Evolutionary conservation across 306 rosid species (phyloP).

Genomic region (Ormosia emarginata): DNA sequence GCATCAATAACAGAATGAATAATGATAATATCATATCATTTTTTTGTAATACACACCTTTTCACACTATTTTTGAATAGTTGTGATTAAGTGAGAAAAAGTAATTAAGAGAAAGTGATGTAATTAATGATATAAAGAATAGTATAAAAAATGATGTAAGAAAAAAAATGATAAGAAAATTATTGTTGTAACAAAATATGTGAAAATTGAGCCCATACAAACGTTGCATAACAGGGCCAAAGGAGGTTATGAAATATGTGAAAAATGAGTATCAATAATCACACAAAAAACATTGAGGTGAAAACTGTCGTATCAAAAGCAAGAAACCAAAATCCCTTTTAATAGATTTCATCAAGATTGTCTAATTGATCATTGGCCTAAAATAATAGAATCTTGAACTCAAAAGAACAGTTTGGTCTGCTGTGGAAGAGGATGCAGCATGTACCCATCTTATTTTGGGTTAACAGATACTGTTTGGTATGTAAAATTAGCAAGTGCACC

Average conservation of each 20-base stretch:
- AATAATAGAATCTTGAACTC: not conserved
- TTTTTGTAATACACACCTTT: no score
- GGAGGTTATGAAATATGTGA: not conserved
- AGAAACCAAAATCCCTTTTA: slow-evolving; percentile 25
- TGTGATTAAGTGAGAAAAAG: no score
- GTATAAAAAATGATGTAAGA: no score
- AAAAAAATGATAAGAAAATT: no score
- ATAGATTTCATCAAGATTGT: slow-evolving; percentile 20
- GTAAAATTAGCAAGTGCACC: no score
- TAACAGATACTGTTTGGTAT: no score
- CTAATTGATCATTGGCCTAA: slow-evolving; percentile 23
- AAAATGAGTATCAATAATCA: slow-evolving; percentile 1
- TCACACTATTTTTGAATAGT: no score
- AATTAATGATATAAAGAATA: no score
- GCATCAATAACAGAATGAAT: no score
- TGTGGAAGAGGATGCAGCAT: not conserved
- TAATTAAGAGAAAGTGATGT: no score
- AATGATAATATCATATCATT: no score
- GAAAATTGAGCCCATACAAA: not conserved
- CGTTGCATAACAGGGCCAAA: not conserved
- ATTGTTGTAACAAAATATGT: no score
- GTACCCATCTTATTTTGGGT: not conserved
- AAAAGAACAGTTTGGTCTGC: not conserved
- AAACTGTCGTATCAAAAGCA: slow-evolving; percentile 10
- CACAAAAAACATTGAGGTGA: not conserved